Percentiles rank a stretch among this genome's conserved stretches.
phyloP scores from a whole-genome alignment of 2,329 filamentous ascomycete genomes.

The Clonostachys rosea region DNA sequence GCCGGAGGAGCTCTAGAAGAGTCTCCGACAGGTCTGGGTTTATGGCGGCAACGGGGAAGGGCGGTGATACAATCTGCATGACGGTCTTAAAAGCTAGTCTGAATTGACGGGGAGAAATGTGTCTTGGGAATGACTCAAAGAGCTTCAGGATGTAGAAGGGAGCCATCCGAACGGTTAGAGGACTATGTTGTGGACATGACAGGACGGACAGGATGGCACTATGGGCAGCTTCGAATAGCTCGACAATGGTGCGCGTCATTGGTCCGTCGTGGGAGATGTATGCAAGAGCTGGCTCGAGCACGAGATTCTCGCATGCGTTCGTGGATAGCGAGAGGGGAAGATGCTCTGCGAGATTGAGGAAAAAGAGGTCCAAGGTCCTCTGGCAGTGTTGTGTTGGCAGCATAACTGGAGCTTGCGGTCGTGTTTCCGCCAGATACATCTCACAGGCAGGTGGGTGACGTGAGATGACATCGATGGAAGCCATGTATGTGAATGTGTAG shows the following conservation, averaged over 20 bases:
- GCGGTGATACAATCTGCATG: conserved; percentile 76
- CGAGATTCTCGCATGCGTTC: conserved; percentile 63
- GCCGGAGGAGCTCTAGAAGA: conserved; percentile 72
- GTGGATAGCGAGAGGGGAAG: conserved; percentile 68
- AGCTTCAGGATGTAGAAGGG: conserved; percentile 82
- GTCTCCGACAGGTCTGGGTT: conserved; percentile 78
- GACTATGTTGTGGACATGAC: conserved; percentile 71
- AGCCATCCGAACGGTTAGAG: conserved; percentile 65
- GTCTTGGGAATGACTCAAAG: conserved; percentile 72
- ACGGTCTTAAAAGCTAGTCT: conserved; percentile 83
- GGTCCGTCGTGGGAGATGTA: conserved; percentile 56
- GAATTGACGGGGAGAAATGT: conserved; percentile 81
- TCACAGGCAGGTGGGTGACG: conserved; percentile 63
- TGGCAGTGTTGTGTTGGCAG: conserved; percentile 39
- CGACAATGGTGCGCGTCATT: conserved; percentile 39
- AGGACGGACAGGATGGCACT: conserved; percentile 76
- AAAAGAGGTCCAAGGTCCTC: conserved; percentile 77
- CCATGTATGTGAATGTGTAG: conserved; percentile 78
- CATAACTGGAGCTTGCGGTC: conserved; percentile 28
- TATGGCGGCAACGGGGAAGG: conserved; percentile 66
- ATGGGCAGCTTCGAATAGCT: conserved; percentile 85
- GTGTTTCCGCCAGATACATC: conserved; percentile 61
- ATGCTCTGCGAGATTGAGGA: conserved; percentile 82
- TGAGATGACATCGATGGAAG: conserved; percentile 75
- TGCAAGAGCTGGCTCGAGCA: conserved; percentile 68